phyloP scores from a whole-genome alignment of 495 filamentous ascomycete genomes.

The Trypethelium eluteriae region DNA sequence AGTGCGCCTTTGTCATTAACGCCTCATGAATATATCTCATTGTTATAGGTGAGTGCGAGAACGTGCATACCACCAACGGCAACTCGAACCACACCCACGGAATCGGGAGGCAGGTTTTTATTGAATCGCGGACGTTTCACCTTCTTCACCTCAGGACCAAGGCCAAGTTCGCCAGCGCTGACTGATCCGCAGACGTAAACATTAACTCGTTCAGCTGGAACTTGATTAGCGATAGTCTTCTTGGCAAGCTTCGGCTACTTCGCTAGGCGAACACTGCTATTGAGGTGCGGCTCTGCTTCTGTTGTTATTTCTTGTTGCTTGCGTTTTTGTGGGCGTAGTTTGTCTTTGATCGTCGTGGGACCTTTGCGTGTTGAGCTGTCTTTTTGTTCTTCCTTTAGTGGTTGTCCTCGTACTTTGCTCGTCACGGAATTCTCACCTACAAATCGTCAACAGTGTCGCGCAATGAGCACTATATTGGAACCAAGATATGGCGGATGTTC shows the following conservation, averaged over 20 bases:
- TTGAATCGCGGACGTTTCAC: constrained; percentile 66
- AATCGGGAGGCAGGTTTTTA: constrained; percentile 46
- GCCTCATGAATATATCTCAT: constrained; percentile 62
- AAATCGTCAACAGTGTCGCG: neutral
- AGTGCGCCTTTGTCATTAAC: constrained; percentile 63
- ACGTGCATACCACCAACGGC: constrained; percentile 62
- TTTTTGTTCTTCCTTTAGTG: neutral
- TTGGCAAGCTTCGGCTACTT: no score
- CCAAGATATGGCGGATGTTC: neutral
- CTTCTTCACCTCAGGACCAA: constrained; percentile 53
- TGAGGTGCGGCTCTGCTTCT: no score
- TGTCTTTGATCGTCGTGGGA: no score
- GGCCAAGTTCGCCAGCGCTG: constrained; percentile 58
- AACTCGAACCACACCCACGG: constrained; percentile 57
- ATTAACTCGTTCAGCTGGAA: constrained; percentile 44
- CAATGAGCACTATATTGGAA: neutral
- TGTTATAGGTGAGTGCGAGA: constrained; percentile 56
- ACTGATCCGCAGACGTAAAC: constrained; percentile 65
- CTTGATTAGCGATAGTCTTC: constrained; percentile 34
- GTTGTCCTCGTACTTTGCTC: neutral
- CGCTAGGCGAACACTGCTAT: no score
- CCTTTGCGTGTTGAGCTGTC: neutral
- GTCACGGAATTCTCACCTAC: neutral
- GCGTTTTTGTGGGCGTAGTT: no score
- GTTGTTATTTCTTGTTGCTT: no score